Evolutionary conservation across 306 rosid genomes (phyloP), one percentile per base, ranked within the genome.

Genomic region (Begonia masoniana): DNA sequence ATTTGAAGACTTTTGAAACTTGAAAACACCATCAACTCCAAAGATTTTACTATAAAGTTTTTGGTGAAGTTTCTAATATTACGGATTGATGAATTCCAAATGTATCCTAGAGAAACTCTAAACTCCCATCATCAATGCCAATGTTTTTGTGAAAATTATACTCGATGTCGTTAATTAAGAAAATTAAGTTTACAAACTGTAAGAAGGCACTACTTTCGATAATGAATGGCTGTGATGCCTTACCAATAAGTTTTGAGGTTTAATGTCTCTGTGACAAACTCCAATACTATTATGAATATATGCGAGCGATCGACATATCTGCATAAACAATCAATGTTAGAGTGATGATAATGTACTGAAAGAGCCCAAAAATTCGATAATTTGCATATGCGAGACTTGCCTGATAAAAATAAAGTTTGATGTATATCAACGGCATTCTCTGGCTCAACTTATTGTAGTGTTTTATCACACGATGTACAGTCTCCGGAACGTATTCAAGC

Each of bases 201-300:
- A 31, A 31, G 39, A 31, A 31, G 39, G 9, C 8, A 31, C 39
- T 0, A 31, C 9, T 31, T 31, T 31, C 39, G 0, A 1, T 31
- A 31, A 6, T 0, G 39, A 7, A 31, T 31, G 39, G 39, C 9
- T 31, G 39, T 4, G 39, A 31, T 31, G 39, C 39, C 39, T 31
- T 71, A 88, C 97, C 97, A 88, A 78, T 60, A 88, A 80, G 69
- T 88, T 88, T 72, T 88, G 97, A 43, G 97, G 97, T 60, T 88
- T 88, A 63, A 88, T 78, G 69, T 88, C 97, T 73, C 97, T 84
- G 73, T 88, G 97, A 67, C 95, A 84, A 31, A 88, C 88, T 66
- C 97, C 95, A 66, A 88, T 78, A 50, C 73, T 76, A 65, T 88
- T 84, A 79, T 84, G 97, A 74, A 84, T 72, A 68, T 88, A 88